Evolutionary conservation across 2,329 filamentous ascomycete genomes (phyloP), one percentile per base, ranked within the genome.

Genomic region (Aphanocladium album): DNA sequence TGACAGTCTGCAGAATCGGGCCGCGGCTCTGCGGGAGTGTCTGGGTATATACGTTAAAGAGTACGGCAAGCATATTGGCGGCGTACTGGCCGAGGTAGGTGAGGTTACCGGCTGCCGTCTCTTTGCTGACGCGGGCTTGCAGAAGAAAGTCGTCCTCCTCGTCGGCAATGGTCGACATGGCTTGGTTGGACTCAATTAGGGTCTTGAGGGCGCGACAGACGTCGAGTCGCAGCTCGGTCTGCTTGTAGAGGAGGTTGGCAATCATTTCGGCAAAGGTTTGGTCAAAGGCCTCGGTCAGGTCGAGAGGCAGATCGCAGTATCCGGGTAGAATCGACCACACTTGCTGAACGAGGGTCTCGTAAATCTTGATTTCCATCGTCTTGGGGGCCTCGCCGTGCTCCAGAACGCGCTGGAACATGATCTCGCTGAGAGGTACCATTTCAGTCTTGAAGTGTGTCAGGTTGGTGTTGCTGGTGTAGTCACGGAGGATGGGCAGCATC

Each of bases 21-120:
- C 91, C 93, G 67, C 95, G 85, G 69, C 91, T 95, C 70, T 97
- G 91, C 2, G 95, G 93, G 27, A 99, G 81, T 1, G 95, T 99
- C 74, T 97, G 90, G 65, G 90, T 96, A 77, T 99, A 99, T 49
- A 99, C 93, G 71, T 99, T 99, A 81, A 99, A 98, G n/a, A 99
- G 79, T 0, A 98, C 93, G 7, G 95, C 93, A 46, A 99, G 84
- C 76, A 99, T 84, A 69, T 98, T 98, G 63, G 89, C 89, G 1
- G 93, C 83, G 70, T 95, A 93, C 1, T 79, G 79, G 17, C 90
- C 86, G 14, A 99, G 80, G 71, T 96, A 88, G n/a, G 85, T 79
- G 43, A 98, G 77, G 70, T 97, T 97, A 74, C 88, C 87, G 72
- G 86, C 79, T 0, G 95, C 93, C 43, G 86, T 81, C 4, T 80